Evolutionary conservation across 1,284 basidiomycete species (phyloP).

Genomic region (Ceratobasidium sp.): DNA sequence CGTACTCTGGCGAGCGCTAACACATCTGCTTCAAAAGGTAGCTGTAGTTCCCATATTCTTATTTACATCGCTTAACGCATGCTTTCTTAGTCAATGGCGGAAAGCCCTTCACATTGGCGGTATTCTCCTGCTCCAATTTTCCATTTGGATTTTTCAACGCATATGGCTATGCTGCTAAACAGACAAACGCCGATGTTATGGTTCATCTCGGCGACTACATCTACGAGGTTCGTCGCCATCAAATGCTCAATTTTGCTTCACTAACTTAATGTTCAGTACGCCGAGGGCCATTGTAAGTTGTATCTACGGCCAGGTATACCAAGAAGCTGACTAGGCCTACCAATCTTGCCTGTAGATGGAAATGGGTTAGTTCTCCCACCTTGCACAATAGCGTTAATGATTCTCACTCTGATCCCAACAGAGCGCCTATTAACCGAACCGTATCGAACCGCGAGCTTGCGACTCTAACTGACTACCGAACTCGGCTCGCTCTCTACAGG

Average conservation of each 20-base stretch:
- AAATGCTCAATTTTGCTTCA: background rate
- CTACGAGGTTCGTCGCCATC: conserved; percentile 23
- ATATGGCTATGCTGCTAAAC: conserved; percentile 68
- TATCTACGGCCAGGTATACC: background rate
- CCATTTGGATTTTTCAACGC: conserved; percentile 72
- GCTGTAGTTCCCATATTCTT: conserved; percentile 55
- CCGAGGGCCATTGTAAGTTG: conserved; percentile 43
- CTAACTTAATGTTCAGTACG: conserved; percentile 26
- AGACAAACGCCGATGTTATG: conserved; percentile 67
- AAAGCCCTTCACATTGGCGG: conserved; percentile 65
- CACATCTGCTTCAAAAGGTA: conserved; percentile 47
- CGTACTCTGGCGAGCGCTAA: conserved; percentile 61
- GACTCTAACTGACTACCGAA: conserved; percentile 70
- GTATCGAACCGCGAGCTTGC: conserved; percentile 66
- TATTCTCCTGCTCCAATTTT: conserved; percentile 70
- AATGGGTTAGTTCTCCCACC: conserved; percentile 7
- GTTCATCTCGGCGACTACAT: conserved; percentile 75
- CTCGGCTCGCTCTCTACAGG: conserved; percentile 68
- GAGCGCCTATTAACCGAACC: conserved; percentile 61
- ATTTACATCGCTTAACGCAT: too few species aligned
- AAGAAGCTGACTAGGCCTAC: background rate
- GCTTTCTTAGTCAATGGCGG: conserved; percentile 66
- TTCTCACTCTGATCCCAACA: conserved; percentile 46
- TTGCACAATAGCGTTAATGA: background rate
- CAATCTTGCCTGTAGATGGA: background rate